Base-by-base conservation (phyloP, 1,284 basidiomycete species). In the Pterulicium gracile region DNA sequence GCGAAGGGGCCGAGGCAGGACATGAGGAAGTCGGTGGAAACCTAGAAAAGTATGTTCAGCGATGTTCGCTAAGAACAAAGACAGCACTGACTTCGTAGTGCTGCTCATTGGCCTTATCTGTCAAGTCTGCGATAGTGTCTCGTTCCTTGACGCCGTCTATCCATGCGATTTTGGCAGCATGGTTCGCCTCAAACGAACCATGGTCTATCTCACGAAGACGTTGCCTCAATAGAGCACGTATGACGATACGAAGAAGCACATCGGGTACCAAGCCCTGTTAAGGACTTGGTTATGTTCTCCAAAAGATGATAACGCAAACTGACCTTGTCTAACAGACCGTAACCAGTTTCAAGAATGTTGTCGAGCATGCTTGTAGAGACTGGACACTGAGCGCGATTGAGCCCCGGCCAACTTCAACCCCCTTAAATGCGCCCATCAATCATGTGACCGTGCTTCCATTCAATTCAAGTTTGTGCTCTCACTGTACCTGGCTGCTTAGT, bases 41-140 rank as follows among this genome's bases (percentile, higher is more conserved):
- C 77, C 78, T 80, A n/a, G 12, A 18, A 27, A 17, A 24, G 36
- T 15, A 14, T 42, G 18, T 23, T 44, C 14, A 20, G 20, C 18
- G 32, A 47, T 24, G 24, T 18, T 21, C 42, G 4, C 18, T 12
- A 24, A 43, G n/a, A 23, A 4, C 24, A 10, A n/a, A 24, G 13
- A 35, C 18, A 20, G 24, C 4, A 47, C 63, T 49, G 48, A 80
- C 81, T 65, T 88, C 83, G 58, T 88, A 88, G 56, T 88, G 84
- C 60, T 88, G 84, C 54, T 85, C 75, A 54, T 89, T 88, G 24
- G 84, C 85, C 56, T 81, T 83, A 24, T 79, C 73, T 4, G 81
- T 73, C 13, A 78, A 66, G 53, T 80, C 81, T 2, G 84, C 83
- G 49, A 88, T 86, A 18, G 69, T 69, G 10, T 55, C 58, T 19